A percentile compares a stretch with the other conserved stretches of the same genome.
phyloP scores from a whole-genome alignment of 148 eudicot species.

The Fagopyrum esculentum region DNA sequence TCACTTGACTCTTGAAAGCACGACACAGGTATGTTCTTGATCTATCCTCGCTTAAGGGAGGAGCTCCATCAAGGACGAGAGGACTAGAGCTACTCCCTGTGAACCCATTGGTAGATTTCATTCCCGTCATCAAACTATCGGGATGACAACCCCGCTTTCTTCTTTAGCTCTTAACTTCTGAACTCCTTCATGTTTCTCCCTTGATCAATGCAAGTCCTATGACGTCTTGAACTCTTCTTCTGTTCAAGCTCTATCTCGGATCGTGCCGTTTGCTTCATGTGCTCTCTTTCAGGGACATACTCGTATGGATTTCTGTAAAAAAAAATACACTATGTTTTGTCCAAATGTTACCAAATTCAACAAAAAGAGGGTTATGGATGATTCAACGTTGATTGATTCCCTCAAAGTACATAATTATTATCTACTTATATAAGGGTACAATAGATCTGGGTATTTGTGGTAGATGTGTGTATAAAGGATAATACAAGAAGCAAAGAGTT shows the following conservation, averaged over 20 bases:
- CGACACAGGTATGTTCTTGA: slow-evolving; percentile 38
- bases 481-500: too few relatives aligned
- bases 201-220: not conserved
- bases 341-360: too few relatives aligned
- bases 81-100: slow-evolving; percentile 25
- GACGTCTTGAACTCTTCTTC: not conserved
- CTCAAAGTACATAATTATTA: too few relatives aligned
- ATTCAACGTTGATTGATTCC: too few relatives aligned
- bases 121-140: slow-evolving; percentile 3
- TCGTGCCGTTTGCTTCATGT: not conserved
- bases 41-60: slow-evolving; percentile 44
- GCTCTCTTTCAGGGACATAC: not conserved
- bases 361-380: too few relatives aligned
- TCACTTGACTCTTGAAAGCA: not conserved
- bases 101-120: slow-evolving; percentile 13
- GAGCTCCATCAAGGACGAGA: slow-evolving; percentile 51
- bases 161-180: not conserved
- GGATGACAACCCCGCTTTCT: not conserved
- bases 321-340: too few relatives aligned
- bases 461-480: too few relatives aligned
- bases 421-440: too few relatives aligned
- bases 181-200: not conserved
- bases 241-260: too few relatives aligned
- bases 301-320: not conserved
- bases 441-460: too few relatives aligned